phyloP scores from a whole-genome alignment of 495 filamentous ascomycete species.

The Podospora fimiseda region DNA sequence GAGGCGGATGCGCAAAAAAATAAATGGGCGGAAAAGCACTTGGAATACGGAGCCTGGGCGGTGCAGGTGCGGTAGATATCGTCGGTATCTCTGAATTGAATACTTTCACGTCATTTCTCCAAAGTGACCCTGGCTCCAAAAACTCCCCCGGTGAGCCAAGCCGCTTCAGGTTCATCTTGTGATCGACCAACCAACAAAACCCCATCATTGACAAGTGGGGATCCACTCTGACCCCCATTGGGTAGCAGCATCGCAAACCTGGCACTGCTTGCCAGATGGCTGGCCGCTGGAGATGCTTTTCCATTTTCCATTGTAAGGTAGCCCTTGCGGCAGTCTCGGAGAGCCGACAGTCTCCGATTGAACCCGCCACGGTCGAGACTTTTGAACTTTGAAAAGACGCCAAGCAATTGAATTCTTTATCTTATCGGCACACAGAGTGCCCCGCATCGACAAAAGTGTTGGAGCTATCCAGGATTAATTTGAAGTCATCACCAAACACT shows the following conservation, averaged over 20 bases:
- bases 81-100: background rate
- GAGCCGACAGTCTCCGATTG: too few species aligned
- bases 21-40: background rate
- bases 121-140: conserved; percentile 11
- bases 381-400: too few species aligned
- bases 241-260: background rate
- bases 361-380: too few species aligned
- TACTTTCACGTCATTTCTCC: conserved; percentile 16
- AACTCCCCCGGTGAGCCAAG: background rate
- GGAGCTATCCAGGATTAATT: too few species aligned
- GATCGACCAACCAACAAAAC: conserved; percentile 5
- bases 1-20: background rate
- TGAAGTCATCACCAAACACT: too few species aligned
- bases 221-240: conserved; percentile 1
- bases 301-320: conserved; percentile 3
- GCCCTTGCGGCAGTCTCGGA: too few species aligned
- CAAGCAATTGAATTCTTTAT: too few species aligned
- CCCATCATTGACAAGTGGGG: conserved; percentile 1
- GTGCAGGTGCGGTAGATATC: background rate
- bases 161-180: conserved; percentile 2
- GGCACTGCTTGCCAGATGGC: background rate
- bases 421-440: too few species aligned
- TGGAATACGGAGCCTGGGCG: background rate
- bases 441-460: too few species aligned
- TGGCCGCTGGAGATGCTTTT: conserved; percentile 14